Percentiles rank a stretch among this genome's conserved stretches.
Evolutionary conservation across 805 yeast genomes (phyloP).

Genomic region (Naumovozyma castellii): DNA sequence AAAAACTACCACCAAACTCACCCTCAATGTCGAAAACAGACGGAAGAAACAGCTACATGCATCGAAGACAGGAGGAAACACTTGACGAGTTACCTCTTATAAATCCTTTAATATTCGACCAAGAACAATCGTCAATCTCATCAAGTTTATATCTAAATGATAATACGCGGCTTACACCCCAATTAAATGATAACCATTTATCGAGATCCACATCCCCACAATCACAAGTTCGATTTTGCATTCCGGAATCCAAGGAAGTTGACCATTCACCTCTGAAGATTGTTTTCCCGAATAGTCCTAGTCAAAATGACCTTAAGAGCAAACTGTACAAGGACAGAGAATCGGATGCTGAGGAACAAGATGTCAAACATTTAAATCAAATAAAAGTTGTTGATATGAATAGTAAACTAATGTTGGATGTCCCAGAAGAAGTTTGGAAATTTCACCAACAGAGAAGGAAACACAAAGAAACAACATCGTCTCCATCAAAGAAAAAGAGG

Average conservation of each 20-base stretch:
- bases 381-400: slow-evolving; percentile 17
- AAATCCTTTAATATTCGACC: not conserved
- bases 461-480: slow-evolving; percentile 1
- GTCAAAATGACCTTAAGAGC: not conserved
- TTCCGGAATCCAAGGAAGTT: slow-evolving; percentile 11
- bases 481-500: slow-evolving; percentile 5
- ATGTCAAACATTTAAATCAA: not conserved
- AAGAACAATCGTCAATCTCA: too few species aligned
- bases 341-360: not conserved
- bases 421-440: slow-evolving; percentile 26
- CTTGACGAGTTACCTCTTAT: not conserved
- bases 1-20: too few species aligned
- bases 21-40: too few species aligned
- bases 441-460: slow-evolving; percentile 9
- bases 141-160: too few species aligned
- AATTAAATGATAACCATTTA: too few species aligned
- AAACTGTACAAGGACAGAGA: not conserved
- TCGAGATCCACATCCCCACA: too few species aligned
- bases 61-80: too few species aligned
- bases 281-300: slow-evolving; percentile 19
- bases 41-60: too few species aligned
- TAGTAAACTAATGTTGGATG: slow-evolving; percentile 23
- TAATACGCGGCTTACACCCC: too few species aligned
- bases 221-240: slow-evolving; percentile 27
- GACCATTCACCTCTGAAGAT: slow-evolving; percentile 22